A percentile compares a stretch with the other conserved stretches of the same genome.
Conservation (phyloP, 176 grass and related monocot genomes). For the Microstegium vimineum region DNA sequence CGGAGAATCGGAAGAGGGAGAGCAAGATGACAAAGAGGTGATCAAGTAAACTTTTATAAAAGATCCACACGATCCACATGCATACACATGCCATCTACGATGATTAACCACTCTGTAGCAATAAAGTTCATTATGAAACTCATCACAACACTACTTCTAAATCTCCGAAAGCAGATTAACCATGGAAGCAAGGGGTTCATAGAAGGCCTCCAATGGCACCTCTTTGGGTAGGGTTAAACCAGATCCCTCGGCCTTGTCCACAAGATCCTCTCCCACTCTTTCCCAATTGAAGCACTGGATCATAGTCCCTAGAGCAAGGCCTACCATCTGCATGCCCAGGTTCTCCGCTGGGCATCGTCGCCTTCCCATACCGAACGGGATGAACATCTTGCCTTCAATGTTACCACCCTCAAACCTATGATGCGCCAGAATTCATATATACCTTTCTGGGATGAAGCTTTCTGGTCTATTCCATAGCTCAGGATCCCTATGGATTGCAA, state of each 20-base stretch:
- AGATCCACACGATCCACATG: too few species aligned
- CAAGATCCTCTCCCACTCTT: neutral
- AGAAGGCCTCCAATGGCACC: neutral
- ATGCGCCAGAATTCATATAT: neutral
- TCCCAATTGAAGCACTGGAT: conserved; percentile 17
- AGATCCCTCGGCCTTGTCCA: neutral
- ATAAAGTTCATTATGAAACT: neutral
- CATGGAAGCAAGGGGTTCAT: neutral
- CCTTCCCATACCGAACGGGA: conserved; percentile 1
- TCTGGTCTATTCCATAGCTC: neutral
- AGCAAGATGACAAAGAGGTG: too few species aligned
- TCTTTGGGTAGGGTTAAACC: neutral
- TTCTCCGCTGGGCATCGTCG: conserved; percentile 7
- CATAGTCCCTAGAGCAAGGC: conserved; percentile 7
- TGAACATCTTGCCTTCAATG: conserved; percentile 3
- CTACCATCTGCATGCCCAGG: conserved; percentile 9
- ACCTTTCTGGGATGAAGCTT: neutral
- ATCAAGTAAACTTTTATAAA: too few species aligned
- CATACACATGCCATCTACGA: neutral
- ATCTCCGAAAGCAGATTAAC: neutral
- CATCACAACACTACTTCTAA: neutral
- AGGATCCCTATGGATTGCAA: neutral
- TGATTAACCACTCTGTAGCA: neutral
- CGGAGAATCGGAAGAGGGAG: too few species aligned
- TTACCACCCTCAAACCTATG: neutral